Percentiles rank a stretch among this genome's conserved stretches.
These are phyloP conservation scores for Colletotrichum graminicola DNA, from an alignment of 2,329 filamentous ascomycete genomes.

Conservation along the genomic window DNA sequence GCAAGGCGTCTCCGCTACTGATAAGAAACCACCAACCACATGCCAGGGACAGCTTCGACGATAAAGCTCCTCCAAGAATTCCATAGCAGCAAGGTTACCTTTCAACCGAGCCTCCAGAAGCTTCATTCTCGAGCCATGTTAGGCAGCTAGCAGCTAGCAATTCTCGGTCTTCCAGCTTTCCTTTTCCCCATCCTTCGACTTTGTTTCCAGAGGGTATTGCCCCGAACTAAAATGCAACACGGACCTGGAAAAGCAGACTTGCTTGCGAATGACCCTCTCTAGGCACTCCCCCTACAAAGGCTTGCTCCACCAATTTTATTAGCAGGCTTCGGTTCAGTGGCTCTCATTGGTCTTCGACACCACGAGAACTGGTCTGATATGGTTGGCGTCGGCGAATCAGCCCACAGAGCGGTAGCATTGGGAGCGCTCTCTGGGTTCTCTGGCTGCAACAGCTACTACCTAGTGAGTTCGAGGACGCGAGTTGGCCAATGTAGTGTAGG, in stretches of 20 bases:
- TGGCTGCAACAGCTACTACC: neutral
- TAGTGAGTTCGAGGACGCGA: neutral
- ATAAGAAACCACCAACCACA: slow-evolving; percentile 34
- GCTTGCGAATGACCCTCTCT: slow-evolving; percentile 1
- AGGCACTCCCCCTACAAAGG: slow-evolving; percentile 5
- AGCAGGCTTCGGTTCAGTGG: slow-evolving; percentile 6
- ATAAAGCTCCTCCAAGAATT: slow-evolving; percentile 37
- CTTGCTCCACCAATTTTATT: slow-evolving; percentile 3
- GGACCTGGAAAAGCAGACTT: neutral
- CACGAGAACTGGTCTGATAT: neutral
- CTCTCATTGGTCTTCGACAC: slow-evolving; percentile 8
- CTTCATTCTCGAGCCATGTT: neutral
- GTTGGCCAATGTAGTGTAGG: neutral
- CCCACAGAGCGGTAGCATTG: neutral
- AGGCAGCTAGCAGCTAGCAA: neutral
- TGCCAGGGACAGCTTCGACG: slow-evolving; percentile 25
- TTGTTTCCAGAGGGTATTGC: neutral
- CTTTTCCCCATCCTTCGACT: neutral
- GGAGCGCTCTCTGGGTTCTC: neutral
- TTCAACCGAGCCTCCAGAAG: neutral
- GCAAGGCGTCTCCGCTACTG: slow-evolving; percentile 20
- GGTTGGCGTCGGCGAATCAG: slow-evolving; percentile 21
- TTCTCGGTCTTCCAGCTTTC: neutral
- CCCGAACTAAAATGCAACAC: neutral
- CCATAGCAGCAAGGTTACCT: slow-evolving; percentile 23